Evolutionary conservation across 2,329 filamentous ascomycete genomes (phyloP).

Genomic region (Diplodia corticola): DNA sequence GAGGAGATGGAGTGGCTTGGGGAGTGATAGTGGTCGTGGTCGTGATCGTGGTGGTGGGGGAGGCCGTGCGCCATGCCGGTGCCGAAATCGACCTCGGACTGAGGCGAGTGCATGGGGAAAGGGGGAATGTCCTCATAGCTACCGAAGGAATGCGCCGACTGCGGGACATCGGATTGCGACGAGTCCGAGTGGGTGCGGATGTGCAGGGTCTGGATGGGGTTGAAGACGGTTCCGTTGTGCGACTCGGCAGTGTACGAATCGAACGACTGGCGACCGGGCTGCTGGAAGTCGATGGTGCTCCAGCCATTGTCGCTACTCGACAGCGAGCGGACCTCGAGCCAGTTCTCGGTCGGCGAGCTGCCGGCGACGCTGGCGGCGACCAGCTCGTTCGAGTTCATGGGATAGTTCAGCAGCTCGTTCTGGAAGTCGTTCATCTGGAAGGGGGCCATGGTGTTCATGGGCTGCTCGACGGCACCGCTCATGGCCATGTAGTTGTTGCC

Average conservation of each 20-base stretch:
- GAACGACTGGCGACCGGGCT: conserved; percentile 61
- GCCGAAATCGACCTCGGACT: conserved; percentile 72
- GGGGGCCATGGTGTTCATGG: conserved; percentile 44
- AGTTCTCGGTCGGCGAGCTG: conserved; percentile 63
- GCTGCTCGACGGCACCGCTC: conserved; percentile 43
- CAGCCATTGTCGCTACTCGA: conserved; percentile 86
- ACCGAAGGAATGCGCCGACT: conserved; percentile 63
- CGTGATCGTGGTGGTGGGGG: conserved; percentile 27
- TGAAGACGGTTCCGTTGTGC: conserved; percentile 71
- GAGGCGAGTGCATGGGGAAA: conserved; percentile 78
- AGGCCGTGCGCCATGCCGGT: conserved; percentile 61
- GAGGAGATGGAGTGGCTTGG: conserved; percentile 45
- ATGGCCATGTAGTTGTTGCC: conserved; percentile 43
- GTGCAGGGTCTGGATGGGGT: conserved; percentile 87
- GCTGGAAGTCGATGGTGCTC: conserved; percentile 70
- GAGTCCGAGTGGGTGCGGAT: conserved; percentile 77
- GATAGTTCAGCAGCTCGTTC: conserved; percentile 60
- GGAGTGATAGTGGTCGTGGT: conserved; percentile 30
- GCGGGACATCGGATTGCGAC: conserved; percentile 62
- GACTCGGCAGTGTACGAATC: conserved; percentile 60
- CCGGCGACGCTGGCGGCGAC: conserved; percentile 32
- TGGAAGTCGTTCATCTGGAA: conserved; percentile 67
- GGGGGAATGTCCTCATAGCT: conserved; percentile 77
- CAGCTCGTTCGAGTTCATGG: conserved; percentile 53
- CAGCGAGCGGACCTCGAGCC: conserved; percentile 82